Percentiles rank a stretch among this genome's conserved stretches.
Conservation (phyloP, 805 yeast species). For the Metschnikowia chrysomelidarum region DNA sequence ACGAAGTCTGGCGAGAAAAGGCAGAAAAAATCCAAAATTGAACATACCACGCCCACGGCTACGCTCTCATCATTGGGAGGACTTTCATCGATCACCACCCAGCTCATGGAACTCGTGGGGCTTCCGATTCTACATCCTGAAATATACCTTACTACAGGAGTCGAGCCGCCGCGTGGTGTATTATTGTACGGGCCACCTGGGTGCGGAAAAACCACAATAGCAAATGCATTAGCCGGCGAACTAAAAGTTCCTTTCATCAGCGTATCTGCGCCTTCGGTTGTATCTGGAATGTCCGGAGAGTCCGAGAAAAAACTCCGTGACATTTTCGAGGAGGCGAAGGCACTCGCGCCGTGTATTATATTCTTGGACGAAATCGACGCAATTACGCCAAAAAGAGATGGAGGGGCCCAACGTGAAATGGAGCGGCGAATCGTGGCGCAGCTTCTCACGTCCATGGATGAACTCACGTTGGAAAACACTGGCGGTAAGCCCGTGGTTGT, state of each 20-base stretch:
- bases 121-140: slow-evolving; percentile 94
- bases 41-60: slow-evolving; percentile 67
- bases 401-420: slow-evolving; percentile 95
- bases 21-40: slow-evolving; percentile 43
- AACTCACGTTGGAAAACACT: slow-evolving; percentile 80
- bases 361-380: slow-evolving; percentile 98
- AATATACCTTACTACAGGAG: slow-evolving; percentile 81
- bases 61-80: slow-evolving; percentile 84
- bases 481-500: slow-evolving; percentile 91
- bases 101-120: slow-evolving; percentile 86
- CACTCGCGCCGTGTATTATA: slow-evolving; percentile 86
- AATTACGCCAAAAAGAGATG: slow-evolving; percentile 96
- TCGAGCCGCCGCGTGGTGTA: slow-evolving; percentile 93
- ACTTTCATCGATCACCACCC: slow-evolving; percentile 77
- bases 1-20: slow-evolving; percentile 28
- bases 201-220: slow-evolving; percentile 96
- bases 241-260: slow-evolving; percentile 89
- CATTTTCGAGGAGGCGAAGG: slow-evolving; percentile 87
- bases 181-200: slow-evolving; percentile 98
- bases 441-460: slow-evolving; percentile 91
- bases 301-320: slow-evolving; percentile 93
- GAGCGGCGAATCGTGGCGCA: slow-evolving; percentile 97
- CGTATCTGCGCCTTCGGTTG: slow-evolving; percentile 92
- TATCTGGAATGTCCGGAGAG: slow-evolving; percentile 99
- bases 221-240: slow-evolving; percentile 95